Evolutionary conservation across 768 basidiomycete genomes (phyloP).

Genomic region (Leccinellum albellum): DNA sequence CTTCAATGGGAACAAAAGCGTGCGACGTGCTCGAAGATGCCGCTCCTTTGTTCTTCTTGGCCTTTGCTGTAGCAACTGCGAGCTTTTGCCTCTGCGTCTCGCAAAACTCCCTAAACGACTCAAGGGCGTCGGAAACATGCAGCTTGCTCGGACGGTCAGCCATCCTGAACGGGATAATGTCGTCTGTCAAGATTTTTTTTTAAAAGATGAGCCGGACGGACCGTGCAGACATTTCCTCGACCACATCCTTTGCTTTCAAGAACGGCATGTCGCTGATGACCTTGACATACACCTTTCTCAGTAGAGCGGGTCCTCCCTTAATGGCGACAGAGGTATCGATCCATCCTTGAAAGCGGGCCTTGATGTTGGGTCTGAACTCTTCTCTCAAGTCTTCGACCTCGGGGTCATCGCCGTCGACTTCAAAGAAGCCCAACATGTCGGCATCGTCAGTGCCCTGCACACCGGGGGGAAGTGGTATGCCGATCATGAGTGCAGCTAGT

Average conservation of each 20-base stretch:
- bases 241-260: conserved; percentile 46
- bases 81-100: conserved; percentile 45
- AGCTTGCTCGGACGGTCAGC: conserved; percentile 52
- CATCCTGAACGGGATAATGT: conserved; percentile 41
- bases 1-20: conserved; percentile 22
- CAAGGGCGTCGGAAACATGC: conserved; percentile 50
- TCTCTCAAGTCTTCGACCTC: conserved; percentile 60
- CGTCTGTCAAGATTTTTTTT: not conserved
- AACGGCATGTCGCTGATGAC: conserved; percentile 55
- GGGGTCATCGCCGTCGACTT: conserved; percentile 48
- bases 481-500: conserved; percentile 65
- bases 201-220: conserved; percentile 22
- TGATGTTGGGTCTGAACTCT: conserved; percentile 56
- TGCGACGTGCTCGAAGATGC: not conserved
- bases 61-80: conserved; percentile 16
- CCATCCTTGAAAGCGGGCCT: conserved; percentile 60
- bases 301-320: conserved; percentile 36
- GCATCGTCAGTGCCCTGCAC: conserved; percentile 38
- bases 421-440: conserved; percentile 50
- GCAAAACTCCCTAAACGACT: conserved; percentile 45
- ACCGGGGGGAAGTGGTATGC: conserved; percentile 40
- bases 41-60: not conserved
- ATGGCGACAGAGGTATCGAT: conserved; percentile 35
- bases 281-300: conserved; percentile 43
- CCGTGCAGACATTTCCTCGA: conserved; percentile 55